Percentiles rank a stretch among this genome's conserved stretches.
Conservation (phyloP, 176 grass and related monocot genomes). For the Oryza glumipatula region DNA sequence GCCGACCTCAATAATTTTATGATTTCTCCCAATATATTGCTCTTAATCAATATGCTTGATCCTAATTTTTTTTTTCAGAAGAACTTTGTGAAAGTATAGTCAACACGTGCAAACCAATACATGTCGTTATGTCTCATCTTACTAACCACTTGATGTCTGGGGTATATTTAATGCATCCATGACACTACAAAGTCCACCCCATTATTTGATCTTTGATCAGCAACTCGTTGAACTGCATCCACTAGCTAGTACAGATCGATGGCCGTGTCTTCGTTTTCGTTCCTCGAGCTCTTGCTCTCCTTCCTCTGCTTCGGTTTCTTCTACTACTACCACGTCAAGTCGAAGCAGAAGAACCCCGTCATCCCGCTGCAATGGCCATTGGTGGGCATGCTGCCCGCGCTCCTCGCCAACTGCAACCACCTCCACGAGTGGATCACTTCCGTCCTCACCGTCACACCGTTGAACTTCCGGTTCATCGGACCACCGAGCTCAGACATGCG, state of each 20-base stretch:
- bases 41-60: background rate
- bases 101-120: background rate
- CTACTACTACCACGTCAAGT: conserved; percentile 39
- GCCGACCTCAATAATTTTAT: background rate
- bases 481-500: conserved; percentile 60
- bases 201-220: background rate
- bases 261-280: background rate
- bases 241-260: background rate
- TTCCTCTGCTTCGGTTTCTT: conserved; percentile 35
- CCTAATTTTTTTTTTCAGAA: no score
- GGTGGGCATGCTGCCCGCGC: conserved; percentile 67
- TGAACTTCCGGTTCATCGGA: conserved; percentile 64
- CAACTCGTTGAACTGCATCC: background rate
- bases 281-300: conserved; percentile 12
- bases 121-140: background rate
- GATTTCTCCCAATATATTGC: background rate
- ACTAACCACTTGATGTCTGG: background rate
- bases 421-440: conserved; percentile 68
- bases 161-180: background rate
- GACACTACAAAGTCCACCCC: background rate
- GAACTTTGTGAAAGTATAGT: background rate
- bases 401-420: conserved; percentile 49
- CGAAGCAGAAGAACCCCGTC: conserved; percentile 23
- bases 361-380: conserved; percentile 68
- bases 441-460: background rate